Evolutionary conservation across 495 filamentous ascomycete genomes (phyloP), one percentile per base, ranked within the genome.

Genomic region (Hypoxylon crocopeplum): DNA sequence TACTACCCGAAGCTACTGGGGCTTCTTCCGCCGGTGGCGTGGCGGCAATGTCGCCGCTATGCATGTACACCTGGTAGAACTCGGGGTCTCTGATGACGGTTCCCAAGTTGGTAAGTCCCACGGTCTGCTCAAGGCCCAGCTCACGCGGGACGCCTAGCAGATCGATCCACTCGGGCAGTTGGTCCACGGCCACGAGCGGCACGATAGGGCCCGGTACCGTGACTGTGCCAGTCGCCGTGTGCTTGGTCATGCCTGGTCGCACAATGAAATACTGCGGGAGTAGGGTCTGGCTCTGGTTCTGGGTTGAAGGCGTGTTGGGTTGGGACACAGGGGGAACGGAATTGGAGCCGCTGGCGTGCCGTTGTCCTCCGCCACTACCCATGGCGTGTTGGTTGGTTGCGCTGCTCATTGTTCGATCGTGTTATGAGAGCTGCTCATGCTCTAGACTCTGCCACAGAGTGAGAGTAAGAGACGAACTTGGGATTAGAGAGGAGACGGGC

Each of bases 111-210:
- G 42, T 47, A 39, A 79, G 71, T 8, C 69, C 69, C 5, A 67
- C 60, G 6, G 72, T 75, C 42, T 77, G 64, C 49, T 75, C 71
- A 2, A 69, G 30, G 20, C 30, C 51, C 21, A 79, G 62, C 47
- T 73, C 57, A 5, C 78, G 72, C 13, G 76, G 76, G 4, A 74
- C 56, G 10, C 70, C 72, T 15, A 69, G 40, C 15, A 80, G 49
- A 12, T 76, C 56, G 10, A 78, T 48, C 62, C 69, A 72, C 5
- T 65, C 66, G 0, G 76, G 79, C 0, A 82, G 73, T 57, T 80
- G 72, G 50, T 79, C 78, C 8, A 75, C 65, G 0, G 76, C 67
- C 16, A 81, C 66, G 15, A 81, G 71, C 0, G 77, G 79, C 10
- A 80, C 75, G 21, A 77, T 66, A 15, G 71, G 62, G 0, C 72